Evolutionary conservation across 2,329 filamentous ascomycete species (phyloP), one percentile per base, ranked within the genome.

Genomic region (Colletotrichum siamense): DNA sequence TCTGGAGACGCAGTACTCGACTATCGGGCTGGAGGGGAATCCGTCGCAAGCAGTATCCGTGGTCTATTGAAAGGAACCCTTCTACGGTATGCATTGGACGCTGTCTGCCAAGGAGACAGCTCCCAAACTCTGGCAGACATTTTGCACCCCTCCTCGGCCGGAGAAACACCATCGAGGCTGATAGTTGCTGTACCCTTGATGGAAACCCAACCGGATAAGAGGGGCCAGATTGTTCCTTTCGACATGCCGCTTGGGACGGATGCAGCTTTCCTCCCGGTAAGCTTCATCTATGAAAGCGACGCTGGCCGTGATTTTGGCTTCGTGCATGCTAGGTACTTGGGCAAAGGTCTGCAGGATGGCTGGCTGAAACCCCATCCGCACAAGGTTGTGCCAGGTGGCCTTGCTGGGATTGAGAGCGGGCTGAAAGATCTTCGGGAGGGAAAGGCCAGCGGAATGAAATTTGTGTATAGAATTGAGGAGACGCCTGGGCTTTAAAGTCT

Each of bases 1-100:
- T 77, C 77, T 8, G 79, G 79, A 4, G 80, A 81, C 28, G 44
- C 55, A 5, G 44, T 81, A 24, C 66, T 81, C 9, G 79, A 81
- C 73, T 81, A 81, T 44, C 77, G 78, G 44, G 44, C 44, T 13
- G 44, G 44, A 52, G 6, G 44, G n/a, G 1, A 22, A 22, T 52
- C 44, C 44, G 44, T 52, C 3, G 6, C 44, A 22, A 13, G 6
- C 44, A 52, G 44, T 22, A 52, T 52, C 44, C 44, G 44, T 22
- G 44, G n/a, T 8, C n/a, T 22, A 0, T 52, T 52, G 10, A 52
- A 22, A 22, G n/a, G n/a, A 52, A 1, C n/a, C 6, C 44, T n/a
- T 0, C n/a, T 52, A 18, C 44, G 44, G 12, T 52, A 52, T 52
- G 44, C 44, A 4, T 0, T 52, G 44, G 44, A 52, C 6, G 44